Base-by-base conservation (phyloP, 2,329 filamentous ascomycete genomes). In the Helotiales sp. region DNA sequence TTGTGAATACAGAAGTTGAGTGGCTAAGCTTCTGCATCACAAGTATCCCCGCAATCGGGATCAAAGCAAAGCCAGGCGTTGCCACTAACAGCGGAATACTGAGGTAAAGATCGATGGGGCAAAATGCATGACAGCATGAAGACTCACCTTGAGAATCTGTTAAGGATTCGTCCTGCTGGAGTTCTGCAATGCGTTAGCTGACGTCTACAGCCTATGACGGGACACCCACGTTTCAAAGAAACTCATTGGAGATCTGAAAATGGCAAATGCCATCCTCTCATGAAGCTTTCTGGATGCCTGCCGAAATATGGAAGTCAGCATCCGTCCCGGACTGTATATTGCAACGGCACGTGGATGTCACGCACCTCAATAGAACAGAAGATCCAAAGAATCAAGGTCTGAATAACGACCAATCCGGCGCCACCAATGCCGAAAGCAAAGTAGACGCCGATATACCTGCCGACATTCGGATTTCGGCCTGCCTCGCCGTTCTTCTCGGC, bases 161-260 rank as follows among this genome's bases (percentile, higher is more conserved):
- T 99, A 59, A 99, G 79, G 68, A 99, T 97, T 57, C 96, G 87
- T n/a, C 95, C 95, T 62, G 93, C 89, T 2, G 95, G 95, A 1
- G 95, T 99, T 0, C 67, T 69, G n/a, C n/a, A 38, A 17, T 42
- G 31, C 13, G 55, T 63, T 38, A 60, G 15, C 58, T 6, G 24
- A 40, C 22, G 29, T 40, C 52, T 30, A 51, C 12, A 31, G 52
- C 24, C 49, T 12, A 30, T 29, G 34, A 13, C 17, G 25, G 7
- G 27, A 49, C 7, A 63, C 66, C 61, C 46, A 69, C 67, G 93
- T 96, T 73, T 99, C 96, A 67, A 99, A 99, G 77, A 99, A 99
- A 67, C 87, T 95, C 95, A 99, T 99, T 54, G 95, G 96, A 34
- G 92, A 96, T 65, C 95, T 85, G 81, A 99, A 99, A 67, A 98